phyloP scores from a whole-genome alignment of 2,329 filamentous ascomycete species.

The Colletotrichum agaves region DNA sequence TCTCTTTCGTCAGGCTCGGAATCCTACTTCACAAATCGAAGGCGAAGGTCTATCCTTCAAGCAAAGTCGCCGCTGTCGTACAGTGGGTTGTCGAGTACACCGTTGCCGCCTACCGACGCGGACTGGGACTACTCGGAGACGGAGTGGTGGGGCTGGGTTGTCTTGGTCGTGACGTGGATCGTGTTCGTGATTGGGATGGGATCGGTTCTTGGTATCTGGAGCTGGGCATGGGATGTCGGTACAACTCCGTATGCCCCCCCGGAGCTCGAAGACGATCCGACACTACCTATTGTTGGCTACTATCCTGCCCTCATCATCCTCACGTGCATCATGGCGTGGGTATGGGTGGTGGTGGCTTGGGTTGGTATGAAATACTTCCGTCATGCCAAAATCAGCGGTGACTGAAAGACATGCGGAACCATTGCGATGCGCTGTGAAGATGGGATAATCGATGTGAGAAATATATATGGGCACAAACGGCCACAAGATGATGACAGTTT shows the following conservation, averaged over 20 bases:
- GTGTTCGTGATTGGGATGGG: constrained; percentile 98
- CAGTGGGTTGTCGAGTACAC: constrained; percentile 60
- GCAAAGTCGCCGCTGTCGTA: constrained; percentile 71
- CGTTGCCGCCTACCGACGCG: constrained; percentile 58
- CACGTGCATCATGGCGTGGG: constrained; percentile 97
- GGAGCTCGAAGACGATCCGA: constrained; percentile 94
- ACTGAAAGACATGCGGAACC: constrained; percentile 52
- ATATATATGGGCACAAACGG: too few relatives aligned
- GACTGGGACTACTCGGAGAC: constrained; percentile 95
- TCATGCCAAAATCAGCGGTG: constrained; percentile 87
- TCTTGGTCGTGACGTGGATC: constrained; percentile 90
- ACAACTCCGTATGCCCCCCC: constrained; percentile 95
- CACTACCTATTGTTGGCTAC: constrained; percentile 94
- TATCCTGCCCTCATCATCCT: constrained; percentile 95
- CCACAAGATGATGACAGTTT: too few relatives aligned
- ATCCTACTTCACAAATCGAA: constrained; percentile 66
- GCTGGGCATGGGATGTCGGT: constrained; percentile 98
- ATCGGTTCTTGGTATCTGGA: constrained; percentile 94
- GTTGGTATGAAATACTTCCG: constrained; percentile 99
- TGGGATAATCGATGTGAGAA: not conserved
- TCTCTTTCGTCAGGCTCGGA: constrained; percentile 68
- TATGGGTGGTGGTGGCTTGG: constrained; percentile 98
- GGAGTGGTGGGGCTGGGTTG: constrained; percentile 97
- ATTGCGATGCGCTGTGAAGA: not conserved
- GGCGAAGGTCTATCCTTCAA: constrained; percentile 61